These are phyloP conservation scores for Neurospora tetraspora DNA, from an alignment of 495 filamentous ascomycete genomes.

Conservation along the genomic window DNA sequence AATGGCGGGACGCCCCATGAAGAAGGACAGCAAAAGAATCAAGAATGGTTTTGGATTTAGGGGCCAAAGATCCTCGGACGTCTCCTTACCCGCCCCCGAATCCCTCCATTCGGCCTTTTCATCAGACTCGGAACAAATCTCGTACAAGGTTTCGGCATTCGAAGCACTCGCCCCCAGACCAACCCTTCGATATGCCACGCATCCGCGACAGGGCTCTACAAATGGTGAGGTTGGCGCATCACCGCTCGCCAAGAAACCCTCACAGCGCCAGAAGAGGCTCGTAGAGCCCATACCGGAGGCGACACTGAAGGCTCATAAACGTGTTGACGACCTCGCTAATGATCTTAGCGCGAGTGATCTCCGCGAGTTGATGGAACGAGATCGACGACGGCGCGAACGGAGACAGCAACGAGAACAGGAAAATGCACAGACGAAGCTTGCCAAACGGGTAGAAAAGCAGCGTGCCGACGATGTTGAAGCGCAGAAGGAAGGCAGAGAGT, in stretches of 20 bases:
- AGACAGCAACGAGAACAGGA: slow-evolving; percentile 64
- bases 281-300: slow-evolving; percentile 50
- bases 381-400: slow-evolving; percentile 64
- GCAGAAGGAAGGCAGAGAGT: slow-evolving; percentile 31
- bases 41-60: slow-evolving; percentile 38
- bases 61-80: slow-evolving; percentile 57
- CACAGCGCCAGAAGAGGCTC: slow-evolving; percentile 30
- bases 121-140: slow-evolving; percentile 56
- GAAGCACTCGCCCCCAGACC: slow-evolving; percentile 71
- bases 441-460: slow-evolving; percentile 62
- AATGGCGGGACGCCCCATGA: slow-evolving; percentile 39
- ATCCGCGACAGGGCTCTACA: slow-evolving; percentile 37
- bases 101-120: slow-evolving; percentile 68
- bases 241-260: slow-evolving; percentile 25
- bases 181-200: slow-evolving; percentile 61
- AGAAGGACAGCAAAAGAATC: slow-evolving; percentile 54
- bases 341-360: slow-evolving; percentile 69
- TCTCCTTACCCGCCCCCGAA: slow-evolving; percentile 60
- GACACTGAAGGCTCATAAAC: slow-evolving; percentile 53
- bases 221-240: slow-evolving; percentile 7
- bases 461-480: slow-evolving; percentile 30
- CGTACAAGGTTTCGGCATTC: slow-evolving; percentile 64
- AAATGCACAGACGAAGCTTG: slow-evolving; percentile 55
- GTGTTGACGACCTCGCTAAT: slow-evolving; percentile 73
- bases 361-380: slow-evolving; percentile 75